phyloP scores from a whole-genome alignment of 1,284 basidiomycete genomes.

The Ganoderma meredithae region DNA sequence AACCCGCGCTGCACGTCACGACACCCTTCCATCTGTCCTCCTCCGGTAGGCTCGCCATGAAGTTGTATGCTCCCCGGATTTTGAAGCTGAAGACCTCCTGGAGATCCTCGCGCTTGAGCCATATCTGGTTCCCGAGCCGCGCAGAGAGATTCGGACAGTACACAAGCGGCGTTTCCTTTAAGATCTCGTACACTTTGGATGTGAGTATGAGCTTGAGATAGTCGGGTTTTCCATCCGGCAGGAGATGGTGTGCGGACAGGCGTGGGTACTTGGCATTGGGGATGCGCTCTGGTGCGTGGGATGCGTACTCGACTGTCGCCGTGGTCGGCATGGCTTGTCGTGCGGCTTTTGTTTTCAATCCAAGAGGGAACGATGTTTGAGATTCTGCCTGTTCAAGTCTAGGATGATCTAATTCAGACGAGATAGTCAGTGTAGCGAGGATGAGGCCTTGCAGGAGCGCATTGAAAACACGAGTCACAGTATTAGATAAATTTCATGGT shows the following conservation, averaged over 20 bases:
- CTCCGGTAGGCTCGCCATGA: constrained; percentile 91
- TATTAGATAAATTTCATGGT: constrained; percentile 11
- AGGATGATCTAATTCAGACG: background rate
- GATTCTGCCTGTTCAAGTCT: background rate
- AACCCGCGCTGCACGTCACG: constrained; percentile 96
- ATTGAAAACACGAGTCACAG: constrained; percentile 17
- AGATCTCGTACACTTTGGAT: constrained; percentile 93
- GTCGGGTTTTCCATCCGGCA: constrained; percentile 83
- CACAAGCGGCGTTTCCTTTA: constrained; percentile 93
- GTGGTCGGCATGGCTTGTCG: constrained; percentile 34
- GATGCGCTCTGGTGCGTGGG: constrained; percentile 60
- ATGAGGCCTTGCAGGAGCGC: constrained; percentile 10
- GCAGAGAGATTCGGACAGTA: constrained; percentile 87
- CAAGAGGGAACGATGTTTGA: background rate
- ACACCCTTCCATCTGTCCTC: constrained; percentile 98
- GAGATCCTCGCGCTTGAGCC: constrained; percentile 94
- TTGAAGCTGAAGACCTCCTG: constrained; percentile 99
- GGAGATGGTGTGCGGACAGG: constrained; percentile 70
- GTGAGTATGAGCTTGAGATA: constrained; percentile 94
- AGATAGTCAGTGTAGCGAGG: constrained; percentile 12
- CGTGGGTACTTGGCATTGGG: constrained; percentile 67
- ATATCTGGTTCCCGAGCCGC: constrained; percentile 91
- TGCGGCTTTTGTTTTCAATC: background rate
- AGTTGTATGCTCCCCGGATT: constrained; percentile 97
- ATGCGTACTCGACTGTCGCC: constrained; percentile 72